A percentile compares a stretch with the other conserved stretches of the same genome.
Conservation (phyloP, 805 yeast genomes). For the Spathaspora passalidarum region DNA sequence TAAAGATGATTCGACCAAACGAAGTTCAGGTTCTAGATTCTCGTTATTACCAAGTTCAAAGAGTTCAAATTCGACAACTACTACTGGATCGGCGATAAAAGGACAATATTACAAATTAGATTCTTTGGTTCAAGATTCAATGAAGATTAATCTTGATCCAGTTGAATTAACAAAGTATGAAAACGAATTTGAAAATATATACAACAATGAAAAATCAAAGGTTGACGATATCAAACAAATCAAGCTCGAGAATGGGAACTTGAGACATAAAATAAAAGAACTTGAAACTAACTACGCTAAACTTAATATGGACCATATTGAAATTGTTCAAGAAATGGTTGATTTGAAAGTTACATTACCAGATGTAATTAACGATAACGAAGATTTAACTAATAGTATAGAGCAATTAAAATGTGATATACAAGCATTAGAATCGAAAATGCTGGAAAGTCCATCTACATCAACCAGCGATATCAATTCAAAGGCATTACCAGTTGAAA, state of each 20-base stretch:
- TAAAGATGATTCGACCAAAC: slow-evolving; percentile 8
- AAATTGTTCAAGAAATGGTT: slow-evolving; percentile 84
- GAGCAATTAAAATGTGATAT: slow-evolving; percentile 24
- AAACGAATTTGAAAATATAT: slow-evolving; percentile 74
- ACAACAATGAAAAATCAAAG: slow-evolving; percentile 61
- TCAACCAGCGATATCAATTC: not conserved
- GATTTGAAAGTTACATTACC: slow-evolving; percentile 74
- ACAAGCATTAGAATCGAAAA: slow-evolving; percentile 42
- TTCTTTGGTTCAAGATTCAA: slow-evolving; percentile 74
- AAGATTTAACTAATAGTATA: slow-evolving; percentile 50
- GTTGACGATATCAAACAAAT: slow-evolving; percentile 59
- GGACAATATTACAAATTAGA: slow-evolving; percentile 66
- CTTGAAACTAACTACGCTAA: slow-evolving; percentile 67
- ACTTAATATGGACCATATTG: slow-evolving; percentile 79
- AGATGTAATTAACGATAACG: slow-evolving; percentile 70
- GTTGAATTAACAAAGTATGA: slow-evolving; percentile 66
- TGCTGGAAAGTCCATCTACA: slow-evolving; percentile 3
- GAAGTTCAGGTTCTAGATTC: slow-evolving; percentile 14
- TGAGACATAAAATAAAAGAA: slow-evolving; percentile 69
- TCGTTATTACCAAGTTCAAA: slow-evolving; percentile 19
- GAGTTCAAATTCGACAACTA: slow-evolving; percentile 7
- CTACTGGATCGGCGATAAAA: slow-evolving; percentile 1
- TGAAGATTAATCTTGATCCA: slow-evolving; percentile 71
- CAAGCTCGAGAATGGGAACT: slow-evolving; percentile 63
- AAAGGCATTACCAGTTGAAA: slow-evolving; percentile 29